Evolutionary conservation across 345 rosid genomes (phyloP), one percentile per base, ranked within the genome.

Genomic region (Draba incana): DNA sequence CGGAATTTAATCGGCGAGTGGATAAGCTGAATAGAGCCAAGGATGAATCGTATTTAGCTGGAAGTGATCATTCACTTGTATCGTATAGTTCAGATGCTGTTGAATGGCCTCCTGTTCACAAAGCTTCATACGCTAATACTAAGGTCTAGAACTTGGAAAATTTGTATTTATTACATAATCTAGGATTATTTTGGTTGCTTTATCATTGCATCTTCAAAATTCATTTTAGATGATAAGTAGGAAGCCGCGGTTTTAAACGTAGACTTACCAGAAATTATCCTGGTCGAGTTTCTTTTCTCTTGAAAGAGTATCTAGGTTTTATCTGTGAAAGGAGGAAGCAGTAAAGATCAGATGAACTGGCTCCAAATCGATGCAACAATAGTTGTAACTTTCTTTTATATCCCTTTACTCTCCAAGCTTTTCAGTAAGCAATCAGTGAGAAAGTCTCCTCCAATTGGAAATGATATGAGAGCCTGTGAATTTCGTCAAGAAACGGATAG

Each of bases 401-500:
- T 71, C 48, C 97, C 91, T 82, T 88, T 93, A 79, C 91, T 79
- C 84, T 88, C 98, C 84, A 93, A 85, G 85, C 98, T 93, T 81
- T 87, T 90, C 85, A 82, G 75, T 78, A 93, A 77, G 89, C 98
- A 88, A 55, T 93, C 93, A 4, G 96, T 87, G 50, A 93, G 90
- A 77, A 88, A 68, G 20, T 93, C 98, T 56, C 98, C 98, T 69
- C 97, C 98, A 62, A 93, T 76, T 28, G 96, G 91, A 81, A 86
- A 81, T 69, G 89, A 63, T 14, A 79, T 39, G 23, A 90, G 96
- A 59, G 89, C 97, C 97, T 90, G 72, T 50, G 31, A 47, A 28
- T 23, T 8, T 54, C 3, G 25, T n/a, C 13, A 54, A 10, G 1
- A 43, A 53, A 10, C 48, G 33, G 30, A 49, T 5, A 13, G 45